Percentiles rank a stretch among this genome's conserved stretches.
phyloP scores from a whole-genome alignment of 306 rosid species.

The Vigna hirtella region DNA sequence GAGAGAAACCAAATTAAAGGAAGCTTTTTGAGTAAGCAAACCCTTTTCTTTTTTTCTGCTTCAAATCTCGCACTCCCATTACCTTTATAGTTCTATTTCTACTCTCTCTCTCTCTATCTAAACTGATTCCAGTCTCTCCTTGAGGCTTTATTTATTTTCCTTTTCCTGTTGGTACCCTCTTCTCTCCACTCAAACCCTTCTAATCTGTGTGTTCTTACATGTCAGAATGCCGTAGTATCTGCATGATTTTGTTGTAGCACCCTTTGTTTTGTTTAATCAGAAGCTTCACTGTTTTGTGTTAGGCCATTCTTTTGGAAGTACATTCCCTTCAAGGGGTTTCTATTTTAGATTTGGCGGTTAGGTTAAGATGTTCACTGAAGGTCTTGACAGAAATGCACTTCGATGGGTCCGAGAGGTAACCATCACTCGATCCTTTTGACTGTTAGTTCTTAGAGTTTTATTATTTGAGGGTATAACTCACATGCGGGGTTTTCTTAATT shows the following conservation, averaged over 20 bases:
- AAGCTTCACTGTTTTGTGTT: conserved; percentile 18
- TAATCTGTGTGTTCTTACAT: conserved; percentile 19
- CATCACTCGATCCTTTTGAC: neutral
- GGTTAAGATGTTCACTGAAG: conserved; percentile 86
- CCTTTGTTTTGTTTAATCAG: neutral
- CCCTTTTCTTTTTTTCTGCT: conserved; percentile 15
- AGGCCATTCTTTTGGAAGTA: conserved; percentile 1
- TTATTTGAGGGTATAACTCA: neutral
- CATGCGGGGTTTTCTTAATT: conserved; percentile 42
- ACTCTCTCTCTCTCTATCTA: neutral
- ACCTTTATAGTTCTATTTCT: neutral
- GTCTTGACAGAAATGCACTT: conserved; percentile 83
- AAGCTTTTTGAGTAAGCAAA: conserved; percentile 45
- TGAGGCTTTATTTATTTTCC: neutral
- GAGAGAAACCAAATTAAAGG: conserved; percentile 20
- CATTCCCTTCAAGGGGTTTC: conserved; percentile 35
- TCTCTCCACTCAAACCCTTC: conserved; percentile 16
- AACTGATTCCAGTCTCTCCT: neutral
- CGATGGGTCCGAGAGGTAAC: conserved; percentile 92
- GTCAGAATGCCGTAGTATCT: conserved; percentile 2
- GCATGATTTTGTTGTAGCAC: neutral
- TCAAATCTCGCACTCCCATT: conserved; percentile 41
- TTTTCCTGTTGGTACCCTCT: conserved; percentile 29
- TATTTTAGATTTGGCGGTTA: conserved; percentile 38
- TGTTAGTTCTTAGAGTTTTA: neutral